phyloP scores from a whole-genome alignment of 2,329 filamentous ascomycete species.

The Thelonectria olida region DNA sequence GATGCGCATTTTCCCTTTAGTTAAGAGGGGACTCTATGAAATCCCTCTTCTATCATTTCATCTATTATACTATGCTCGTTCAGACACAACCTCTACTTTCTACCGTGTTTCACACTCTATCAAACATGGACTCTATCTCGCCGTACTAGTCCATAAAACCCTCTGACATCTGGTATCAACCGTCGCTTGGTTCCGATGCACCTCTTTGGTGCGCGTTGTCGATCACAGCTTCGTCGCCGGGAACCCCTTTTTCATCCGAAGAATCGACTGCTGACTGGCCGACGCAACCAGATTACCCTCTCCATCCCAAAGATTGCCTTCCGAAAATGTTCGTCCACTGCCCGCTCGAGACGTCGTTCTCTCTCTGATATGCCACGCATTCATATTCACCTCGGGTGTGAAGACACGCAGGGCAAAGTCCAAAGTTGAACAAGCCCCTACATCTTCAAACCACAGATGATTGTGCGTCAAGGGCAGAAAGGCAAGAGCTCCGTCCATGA shows the following conservation, averaged over 20 bases:
- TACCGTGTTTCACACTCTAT: no score
- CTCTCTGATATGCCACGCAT: constrained; percentile 55
- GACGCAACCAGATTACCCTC: constrained; percentile 54
- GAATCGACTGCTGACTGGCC: constrained; percentile 58
- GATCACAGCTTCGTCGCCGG: constrained; percentile 20
- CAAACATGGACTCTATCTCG: no score
- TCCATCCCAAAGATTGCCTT: constrained; percentile 55
- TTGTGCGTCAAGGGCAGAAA: constrained; percentile 55
- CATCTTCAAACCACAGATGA: constrained; percentile 54
- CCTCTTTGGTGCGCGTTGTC: no score
- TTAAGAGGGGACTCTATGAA: no score
- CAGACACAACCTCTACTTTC: no score
- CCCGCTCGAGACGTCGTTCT: constrained; percentile 48
- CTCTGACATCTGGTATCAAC: no score
- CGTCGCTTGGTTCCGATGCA: no score
- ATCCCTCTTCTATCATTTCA: no score
- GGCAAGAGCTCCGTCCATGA: constrained; percentile 54
- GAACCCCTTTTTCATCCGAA: constrained; percentile 33
- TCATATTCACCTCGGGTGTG: constrained; percentile 48
- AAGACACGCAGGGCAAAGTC: constrained; percentile 61
- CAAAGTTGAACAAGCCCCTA: constrained; percentile 54
- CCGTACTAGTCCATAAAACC: no score
- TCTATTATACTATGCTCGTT: no score
- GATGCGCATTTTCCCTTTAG: no score
- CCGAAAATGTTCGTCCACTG: constrained; percentile 54